Evolutionary conservation across 2,329 filamentous ascomycete genomes (phyloP).

Genomic region (Fusarium longipes): DNA sequence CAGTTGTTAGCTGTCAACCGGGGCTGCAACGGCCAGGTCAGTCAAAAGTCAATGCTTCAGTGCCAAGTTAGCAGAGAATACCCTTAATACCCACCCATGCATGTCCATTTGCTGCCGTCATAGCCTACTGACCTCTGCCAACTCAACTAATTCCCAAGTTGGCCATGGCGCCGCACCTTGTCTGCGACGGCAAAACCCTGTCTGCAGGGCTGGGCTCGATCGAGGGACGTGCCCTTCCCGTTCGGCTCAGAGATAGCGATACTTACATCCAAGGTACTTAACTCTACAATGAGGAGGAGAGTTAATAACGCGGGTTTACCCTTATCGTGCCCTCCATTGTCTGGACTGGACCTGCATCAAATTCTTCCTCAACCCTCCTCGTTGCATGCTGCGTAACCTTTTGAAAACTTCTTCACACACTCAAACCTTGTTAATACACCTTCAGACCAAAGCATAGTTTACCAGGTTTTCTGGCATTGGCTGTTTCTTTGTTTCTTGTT

Average conservation of each 20-base stretch:
- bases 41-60: constrained; percentile 9
- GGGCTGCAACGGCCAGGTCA: constrained; percentile 27
- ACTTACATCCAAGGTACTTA: constrained; percentile 24
- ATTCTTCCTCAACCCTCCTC: constrained; percentile 17
- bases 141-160: constrained; percentile 36
- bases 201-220: constrained; percentile 32
- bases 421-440: constrained; percentile 5
- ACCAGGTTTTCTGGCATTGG: constrained; percentile 23
- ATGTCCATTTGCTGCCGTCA: constrained; percentile 34
- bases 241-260: constrained; percentile 34
- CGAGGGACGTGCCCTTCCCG: constrained; percentile 44
- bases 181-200: constrained; percentile 39
- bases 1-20: constrained; percentile 12
- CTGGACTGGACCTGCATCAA: constrained; percentile 26
- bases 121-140: constrained; percentile 27
- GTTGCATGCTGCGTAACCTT: constrained; percentile 3
- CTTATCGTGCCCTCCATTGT: constrained; percentile 35
- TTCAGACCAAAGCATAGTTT: constrained; percentile 33
- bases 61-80: constrained; percentile 16
- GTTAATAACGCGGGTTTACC: constrained; percentile 42
- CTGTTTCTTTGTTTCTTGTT: constrained; percentile 27
- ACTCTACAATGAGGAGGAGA: constrained; percentile 35
- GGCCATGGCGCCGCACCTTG: constrained; percentile 28
- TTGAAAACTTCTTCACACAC: constrained; percentile 24
- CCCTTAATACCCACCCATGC: constrained; percentile 30